Conservation (phyloP, 768 basidiomycete species). For the Arthromyces matolae region DNA sequence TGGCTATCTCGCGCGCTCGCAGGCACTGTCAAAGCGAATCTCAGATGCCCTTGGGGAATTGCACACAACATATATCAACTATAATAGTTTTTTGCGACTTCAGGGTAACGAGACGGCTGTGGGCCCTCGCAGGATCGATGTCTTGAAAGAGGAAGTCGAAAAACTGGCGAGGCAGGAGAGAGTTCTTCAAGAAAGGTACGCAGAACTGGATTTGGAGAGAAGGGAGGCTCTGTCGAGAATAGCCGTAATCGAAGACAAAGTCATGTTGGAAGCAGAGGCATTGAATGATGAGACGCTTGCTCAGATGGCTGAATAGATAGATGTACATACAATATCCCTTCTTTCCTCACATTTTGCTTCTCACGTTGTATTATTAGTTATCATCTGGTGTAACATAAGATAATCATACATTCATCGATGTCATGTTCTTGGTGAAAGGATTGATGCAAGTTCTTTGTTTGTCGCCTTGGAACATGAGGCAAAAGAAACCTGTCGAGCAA, state of each 20-base stretch:
- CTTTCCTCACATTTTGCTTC: no score
- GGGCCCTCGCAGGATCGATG: slow-evolving; percentile 73
- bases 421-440: no score
- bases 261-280: slow-evolving; percentile 83
- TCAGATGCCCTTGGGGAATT: slow-evolving; percentile 69
- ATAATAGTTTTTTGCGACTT: slow-evolving; percentile 76
- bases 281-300: slow-evolving; percentile 74
- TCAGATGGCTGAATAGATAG: slow-evolving; percentile 47
- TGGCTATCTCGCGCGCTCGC: slow-evolving; percentile 83
- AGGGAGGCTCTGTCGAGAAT: slow-evolving; percentile 57
- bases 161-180: slow-evolving; percentile 72
- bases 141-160: slow-evolving; percentile 86
- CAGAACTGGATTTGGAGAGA: slow-evolving; percentile 74
- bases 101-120: slow-evolving; percentile 67
- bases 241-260: slow-evolving; percentile 70
- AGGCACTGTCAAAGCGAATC: slow-evolving; percentile 60
- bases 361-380: slow-evolving; percentile 13
- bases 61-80: slow-evolving; percentile 60
- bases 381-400: no score
- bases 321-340: slow-evolving; percentile 9
- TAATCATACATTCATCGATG: slow-evolving; percentile 4
- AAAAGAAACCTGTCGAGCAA: not conserved
- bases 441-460: no score
- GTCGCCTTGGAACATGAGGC: no score
- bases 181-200: slow-evolving; percentile 76